phyloP scores from a whole-genome alignment of 2,329 filamentous ascomycete species.

The Penicillium sp. region DNA sequence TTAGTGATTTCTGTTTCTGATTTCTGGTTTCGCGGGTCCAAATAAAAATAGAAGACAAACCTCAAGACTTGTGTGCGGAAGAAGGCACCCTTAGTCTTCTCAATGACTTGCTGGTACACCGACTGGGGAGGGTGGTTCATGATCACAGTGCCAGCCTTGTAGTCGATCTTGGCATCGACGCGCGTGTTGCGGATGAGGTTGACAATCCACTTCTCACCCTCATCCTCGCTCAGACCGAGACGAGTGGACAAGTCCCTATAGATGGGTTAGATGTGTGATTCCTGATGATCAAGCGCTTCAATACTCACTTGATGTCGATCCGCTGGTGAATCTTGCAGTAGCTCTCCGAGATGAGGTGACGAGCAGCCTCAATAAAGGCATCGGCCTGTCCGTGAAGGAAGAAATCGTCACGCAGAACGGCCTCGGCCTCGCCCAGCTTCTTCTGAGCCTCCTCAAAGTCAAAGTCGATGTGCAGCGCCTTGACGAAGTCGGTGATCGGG shows the following conservation, averaged over 20 bases:
- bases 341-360: slow-evolving; percentile 95
- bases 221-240: slow-evolving; percentile 84
- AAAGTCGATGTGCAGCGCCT: slow-evolving; percentile 91
- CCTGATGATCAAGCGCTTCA: neutral
- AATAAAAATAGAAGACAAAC: slow-evolving; percentile 19
- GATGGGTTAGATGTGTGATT: slow-evolving; percentile 13
- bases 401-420: slow-evolving; percentile 89
- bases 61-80: slow-evolving; percentile 95
- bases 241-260: slow-evolving; percentile 76
- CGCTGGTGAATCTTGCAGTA: slow-evolving; percentile 99
- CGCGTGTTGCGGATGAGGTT: slow-evolving; percentile 97
- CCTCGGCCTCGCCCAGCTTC: slow-evolving; percentile 79
- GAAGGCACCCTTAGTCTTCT: slow-evolving; percentile 97
- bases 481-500: slow-evolving; percentile 92
- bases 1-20: slow-evolving; percentile 5
- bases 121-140: slow-evolving; percentile 99
- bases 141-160: slow-evolving; percentile 94
- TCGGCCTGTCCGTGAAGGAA: slow-evolving; percentile 84
- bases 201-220: slow-evolving; percentile 99
- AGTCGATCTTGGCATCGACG: slow-evolving; percentile 98
- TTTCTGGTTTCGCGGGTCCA: neutral
- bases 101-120: slow-evolving; percentile 98
- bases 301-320: slow-evolving; percentile 80
- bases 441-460: slow-evolving; percentile 95
- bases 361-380: slow-evolving; percentile 84